Evolutionary conservation across 2,329 filamentous ascomycete genomes (phyloP), one percentile per base, ranked within the genome.

Genomic region (Teratosphaeria viscida): DNA sequence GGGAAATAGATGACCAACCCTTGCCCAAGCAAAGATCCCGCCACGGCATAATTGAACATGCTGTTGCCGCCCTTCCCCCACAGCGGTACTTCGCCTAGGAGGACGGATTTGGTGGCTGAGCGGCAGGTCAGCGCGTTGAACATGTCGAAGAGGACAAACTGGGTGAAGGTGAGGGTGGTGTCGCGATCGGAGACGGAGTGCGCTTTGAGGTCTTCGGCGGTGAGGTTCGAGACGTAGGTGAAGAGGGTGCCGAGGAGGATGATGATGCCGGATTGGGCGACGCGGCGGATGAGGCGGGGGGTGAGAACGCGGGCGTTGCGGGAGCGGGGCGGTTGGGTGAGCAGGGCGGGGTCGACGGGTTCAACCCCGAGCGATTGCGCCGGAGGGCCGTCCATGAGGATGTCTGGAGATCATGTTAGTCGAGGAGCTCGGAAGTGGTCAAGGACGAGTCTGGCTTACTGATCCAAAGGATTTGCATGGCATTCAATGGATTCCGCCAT

Each of bases 391-490:
- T 99, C 95, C 95, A 99, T 99, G 68, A 99, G 92, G 71, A 99
- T 97, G 73, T 99, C 92, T 97, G 67, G 16, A 55, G 26, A 34
- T 34, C 75, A 68, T 63, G 56, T 5, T 16, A 61, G 54, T 26
- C 8, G 6, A 12, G 19, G 3, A 19, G 49, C 29, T 10, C 23
- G 23, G 23, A 16, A 37, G 52, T 35, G 68, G 57, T 61, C 54
- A 55, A 39, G 27, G 34, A 26, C 27, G 6, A 83, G 11, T 8
- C 29, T 32, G 19, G 47, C 90, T 78, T 78, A 96, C 92, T 99
- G 70, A 99, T 99, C 94, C 94, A 99, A 52, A 99, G 82, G 78
- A 99, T 99, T 77, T 99, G 94, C 94, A 99, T 99, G 56, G 94
- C 91, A 73, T 99, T 99, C 62, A 99, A 81, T 54, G 94, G 95